Evolutionary conservation across 1,139 yeast genomes (phyloP).

Genomic region (Candida sp.): DNA sequence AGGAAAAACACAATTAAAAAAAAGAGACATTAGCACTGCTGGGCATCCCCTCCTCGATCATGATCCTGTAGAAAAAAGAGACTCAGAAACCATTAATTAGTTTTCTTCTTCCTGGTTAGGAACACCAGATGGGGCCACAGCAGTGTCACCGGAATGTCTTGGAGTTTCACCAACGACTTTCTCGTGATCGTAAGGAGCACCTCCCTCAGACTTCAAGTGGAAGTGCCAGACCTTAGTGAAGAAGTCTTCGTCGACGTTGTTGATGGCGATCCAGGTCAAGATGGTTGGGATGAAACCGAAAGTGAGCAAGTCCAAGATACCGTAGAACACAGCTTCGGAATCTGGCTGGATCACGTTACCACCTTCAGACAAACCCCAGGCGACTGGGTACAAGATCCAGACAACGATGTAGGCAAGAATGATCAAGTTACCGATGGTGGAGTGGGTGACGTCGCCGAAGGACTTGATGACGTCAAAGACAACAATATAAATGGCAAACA

Average conservation of each 20-base stretch:
- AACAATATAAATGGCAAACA: conserved; percentile 40
- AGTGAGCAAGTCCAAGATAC: conserved; percentile 57
- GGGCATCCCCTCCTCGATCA: neutral
- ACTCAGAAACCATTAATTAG: neutral
- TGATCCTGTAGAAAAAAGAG: neutral
- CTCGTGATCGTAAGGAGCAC: conserved; percentile 15
- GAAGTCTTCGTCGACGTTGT: conserved; percentile 33
- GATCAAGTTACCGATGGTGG: conserved; percentile 26
- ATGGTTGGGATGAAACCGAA: conserved; percentile 47
- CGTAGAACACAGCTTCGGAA: conserved; percentile 70
- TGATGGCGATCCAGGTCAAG: conserved; percentile 34
- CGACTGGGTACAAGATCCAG: conserved; percentile 56
- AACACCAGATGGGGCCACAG: conserved; percentile 25
- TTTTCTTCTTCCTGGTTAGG: conserved; percentile 6
- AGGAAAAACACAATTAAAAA: neutral
- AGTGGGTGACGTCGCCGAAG: conserved; percentile 16
- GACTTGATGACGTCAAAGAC: conserved; percentile 14
- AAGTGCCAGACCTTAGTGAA: conserved; percentile 25
- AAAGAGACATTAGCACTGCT: neutral
- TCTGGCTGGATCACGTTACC: conserved; percentile 70
- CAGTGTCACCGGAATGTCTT: conserved; percentile 41
- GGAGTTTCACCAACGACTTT: conserved; percentile 31
- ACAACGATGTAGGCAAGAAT: conserved; percentile 36
- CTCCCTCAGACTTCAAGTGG: conserved; percentile 16
- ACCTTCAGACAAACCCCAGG: conserved; percentile 72